Evolutionary conservation across 2,329 filamentous ascomycete genomes (phyloP), one percentile per base, ranked within the genome.

Genomic region (Aureobasidium sp.): DNA sequence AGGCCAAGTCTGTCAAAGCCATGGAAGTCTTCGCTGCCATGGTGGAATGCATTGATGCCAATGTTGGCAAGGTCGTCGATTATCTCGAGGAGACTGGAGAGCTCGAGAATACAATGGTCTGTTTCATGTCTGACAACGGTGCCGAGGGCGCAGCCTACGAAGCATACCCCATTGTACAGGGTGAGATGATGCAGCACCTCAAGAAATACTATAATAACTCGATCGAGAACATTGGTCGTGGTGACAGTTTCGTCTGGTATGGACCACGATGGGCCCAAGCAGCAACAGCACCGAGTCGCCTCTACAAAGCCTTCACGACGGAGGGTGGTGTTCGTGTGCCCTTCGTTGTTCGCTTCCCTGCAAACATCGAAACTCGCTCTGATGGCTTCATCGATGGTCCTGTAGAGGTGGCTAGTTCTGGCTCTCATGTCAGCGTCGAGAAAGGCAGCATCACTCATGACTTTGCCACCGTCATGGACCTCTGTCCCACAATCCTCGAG

Each of bases 1-100:
- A 74, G 59, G 74, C 74, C 3, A 78, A 78, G 62, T 83, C 81
- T 9, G 78, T 71, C 66, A 78, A 74, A 27, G 79, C 81, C 0
- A 86, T 86, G 84, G 84, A 86, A 67, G 79, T 82, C 3, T 87
- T 82, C 63, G 84, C 85, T 0, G 85, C 77, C 13, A 87, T 87
- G 82, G 84, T 87, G 3, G 83, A 87, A 62, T 77, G 76, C 57
- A 86, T 87, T 59, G 85, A 87, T 66, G 70, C 70, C 62, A 84
- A 85, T 63, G 79, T 87, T 20, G 84, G 84, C 41, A 82, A 81
- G 62, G 80, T 87, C 2, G 73, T 85, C 26, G 74, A 82, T 39
- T 82, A 85, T 66, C 77, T 87, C 2, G 74, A 81, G 62, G 69
- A 77, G 47, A 81, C 79, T 2, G 82, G 79, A 62, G 84, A 87